A percentile compares a stretch with the other conserved stretches of the same genome.
Conservation (phyloP, 2,329 filamentous ascomycete genomes). For the Aspergillus sp. region DNA sequence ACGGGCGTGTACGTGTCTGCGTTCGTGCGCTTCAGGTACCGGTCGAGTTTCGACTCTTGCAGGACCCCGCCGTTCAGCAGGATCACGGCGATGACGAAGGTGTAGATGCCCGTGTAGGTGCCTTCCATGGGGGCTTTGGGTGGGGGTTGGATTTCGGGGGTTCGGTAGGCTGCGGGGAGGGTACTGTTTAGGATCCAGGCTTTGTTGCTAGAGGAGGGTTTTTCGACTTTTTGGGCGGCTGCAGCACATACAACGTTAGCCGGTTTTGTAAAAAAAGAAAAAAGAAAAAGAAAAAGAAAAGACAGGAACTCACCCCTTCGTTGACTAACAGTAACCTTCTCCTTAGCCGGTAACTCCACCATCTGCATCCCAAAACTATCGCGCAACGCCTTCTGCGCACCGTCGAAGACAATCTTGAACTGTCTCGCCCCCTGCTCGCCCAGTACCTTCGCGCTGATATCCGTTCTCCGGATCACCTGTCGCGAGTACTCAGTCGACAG, state of each 20-base stretch:
- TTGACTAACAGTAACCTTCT: constrained; percentile 73
- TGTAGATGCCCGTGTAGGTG: constrained; percentile 75
- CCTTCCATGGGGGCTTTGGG: constrained; percentile 64
- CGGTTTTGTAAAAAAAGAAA: no score
- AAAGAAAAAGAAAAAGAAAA: no score
- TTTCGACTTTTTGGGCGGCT: constrained; percentile 44
- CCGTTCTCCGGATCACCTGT: constrained; percentile 48
- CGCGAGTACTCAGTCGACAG: constrained; percentile 54
- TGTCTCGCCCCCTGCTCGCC: constrained; percentile 56
- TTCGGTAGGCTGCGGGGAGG: constrained; percentile 60
- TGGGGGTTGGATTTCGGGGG: constrained; percentile 59
- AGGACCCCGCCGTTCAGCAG: constrained; percentile 64
- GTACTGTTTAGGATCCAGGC: constrained; percentile 70
- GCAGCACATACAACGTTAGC: background rate
- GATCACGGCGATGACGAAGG: constrained; percentile 69
- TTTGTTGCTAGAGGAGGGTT: constrained; percentile 47
- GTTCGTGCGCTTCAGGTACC: constrained; percentile 67
- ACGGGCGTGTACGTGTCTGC: constrained; percentile 65
- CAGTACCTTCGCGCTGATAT: constrained; percentile 60
- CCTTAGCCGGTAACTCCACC: constrained; percentile 68
- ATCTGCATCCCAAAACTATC: constrained; percentile 86
- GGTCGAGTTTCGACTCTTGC: constrained; percentile 67
- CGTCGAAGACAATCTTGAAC: constrained; percentile 69
- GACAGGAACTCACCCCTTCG: constrained; percentile 53
- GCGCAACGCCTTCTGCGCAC: constrained; percentile 64